These are phyloP conservation scores for Trichopus zeylanicus DNA, from an alignment of 116 monocot genomes.

Conservation along the genomic window DNA sequence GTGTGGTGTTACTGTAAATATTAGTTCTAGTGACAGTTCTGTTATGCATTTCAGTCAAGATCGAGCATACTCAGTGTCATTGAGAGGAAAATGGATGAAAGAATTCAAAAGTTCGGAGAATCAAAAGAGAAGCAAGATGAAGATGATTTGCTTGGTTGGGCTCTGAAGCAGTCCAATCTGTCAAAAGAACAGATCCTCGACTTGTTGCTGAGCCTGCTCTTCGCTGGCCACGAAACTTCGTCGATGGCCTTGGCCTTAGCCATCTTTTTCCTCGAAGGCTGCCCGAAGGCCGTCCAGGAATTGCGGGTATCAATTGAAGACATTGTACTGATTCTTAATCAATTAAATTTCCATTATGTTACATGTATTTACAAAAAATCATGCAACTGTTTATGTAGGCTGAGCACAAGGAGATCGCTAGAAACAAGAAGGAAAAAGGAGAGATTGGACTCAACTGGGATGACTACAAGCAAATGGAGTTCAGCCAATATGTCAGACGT, in stretches of 20 bases:
- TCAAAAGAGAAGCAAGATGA: constrained; percentile 4
- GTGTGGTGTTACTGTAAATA: too few relatives aligned
- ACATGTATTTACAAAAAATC: not conserved
- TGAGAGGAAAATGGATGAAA: constrained; percentile 59
- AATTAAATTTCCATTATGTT: not conserved
- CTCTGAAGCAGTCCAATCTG: constrained; percentile 52
- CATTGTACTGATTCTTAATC: too few relatives aligned
- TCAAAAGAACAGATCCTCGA: constrained; percentile 79
- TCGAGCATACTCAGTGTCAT: constrained; percentile 55
- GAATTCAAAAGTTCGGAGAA: constrained; percentile 7
- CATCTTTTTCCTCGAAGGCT: constrained; percentile 57
- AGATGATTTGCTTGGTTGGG: constrained; percentile 79
- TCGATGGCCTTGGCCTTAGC: constrained; percentile 59
- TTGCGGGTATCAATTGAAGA: too few relatives aligned
- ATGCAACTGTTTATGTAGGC: constrained; percentile 16
- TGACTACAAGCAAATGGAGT: constrained; percentile 90
- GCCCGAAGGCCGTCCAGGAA: constrained; percentile 51
- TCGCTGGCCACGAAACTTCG: constrained; percentile 88
- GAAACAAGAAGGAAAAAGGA: constrained; percentile 29
- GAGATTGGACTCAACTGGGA: constrained; percentile 61
- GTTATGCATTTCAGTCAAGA: constrained; percentile 43
- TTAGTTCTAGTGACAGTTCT: too few relatives aligned
- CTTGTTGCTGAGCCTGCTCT: constrained; percentile 74
- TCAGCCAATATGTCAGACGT: constrained; percentile 72
- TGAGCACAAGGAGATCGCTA: constrained; percentile 35